phyloP scores from a whole-genome alignment of 306 rosid genomes.

The Dalbergia cochinchinensis region DNA sequence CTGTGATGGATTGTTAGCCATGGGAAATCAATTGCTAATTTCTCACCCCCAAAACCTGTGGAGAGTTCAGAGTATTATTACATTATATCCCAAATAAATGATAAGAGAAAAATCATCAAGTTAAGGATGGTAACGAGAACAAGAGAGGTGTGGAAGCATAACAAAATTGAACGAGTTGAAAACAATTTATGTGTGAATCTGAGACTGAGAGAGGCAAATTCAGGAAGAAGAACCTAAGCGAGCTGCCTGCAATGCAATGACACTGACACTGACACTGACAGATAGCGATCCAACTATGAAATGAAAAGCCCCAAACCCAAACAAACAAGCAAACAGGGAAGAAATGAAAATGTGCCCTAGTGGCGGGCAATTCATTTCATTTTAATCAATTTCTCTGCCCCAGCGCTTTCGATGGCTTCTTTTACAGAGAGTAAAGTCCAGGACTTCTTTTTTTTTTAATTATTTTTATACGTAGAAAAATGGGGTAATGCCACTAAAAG shows the following conservation, averaged over 20 bases:
- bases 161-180: too few relatives aligned
- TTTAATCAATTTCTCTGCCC: neutral
- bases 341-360: neutral
- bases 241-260: neutral
- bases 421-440: too few relatives aligned
- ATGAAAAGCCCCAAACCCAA: neutral
- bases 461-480: too few relatives aligned
- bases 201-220: neutral
- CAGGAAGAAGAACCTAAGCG: neutral
- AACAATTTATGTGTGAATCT: neutral
- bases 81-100: neutral
- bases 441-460: too few relatives aligned
- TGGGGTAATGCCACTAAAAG: too few relatives aligned
- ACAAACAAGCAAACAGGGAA: neutral
- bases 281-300: neutral
- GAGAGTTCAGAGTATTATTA: constrained; percentile 11
- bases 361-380: neutral
- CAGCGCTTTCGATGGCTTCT: too few relatives aligned
- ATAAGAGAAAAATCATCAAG: neutral
- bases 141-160: too few relatives aligned
- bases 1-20: constrained; percentile 97
- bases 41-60: constrained; percentile 32
- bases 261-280: neutral
- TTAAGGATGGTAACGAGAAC: too few relatives aligned
- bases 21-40: constrained; percentile 38